These are phyloP conservation scores for Coccomyxa subellipsoidea DNA, from an alignment of 163 green algal genomes.

Conservation along the genomic window DNA sequence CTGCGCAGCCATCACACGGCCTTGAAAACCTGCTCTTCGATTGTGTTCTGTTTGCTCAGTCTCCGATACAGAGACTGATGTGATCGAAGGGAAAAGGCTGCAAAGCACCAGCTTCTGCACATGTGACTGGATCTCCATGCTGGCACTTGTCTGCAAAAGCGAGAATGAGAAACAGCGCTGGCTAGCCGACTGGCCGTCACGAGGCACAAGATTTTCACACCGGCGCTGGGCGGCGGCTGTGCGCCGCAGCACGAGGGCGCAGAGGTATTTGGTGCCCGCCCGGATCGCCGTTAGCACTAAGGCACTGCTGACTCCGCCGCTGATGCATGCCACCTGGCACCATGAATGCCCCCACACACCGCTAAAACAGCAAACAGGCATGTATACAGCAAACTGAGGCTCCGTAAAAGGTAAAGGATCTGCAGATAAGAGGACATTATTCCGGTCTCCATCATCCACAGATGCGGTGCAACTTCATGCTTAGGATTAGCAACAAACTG, in stretches of 20 bases:
- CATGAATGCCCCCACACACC: not conserved
- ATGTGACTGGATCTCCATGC: too few relatives aligned
- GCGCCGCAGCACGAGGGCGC: conserved; percentile 32
- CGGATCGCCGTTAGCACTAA: conserved; percentile 52
- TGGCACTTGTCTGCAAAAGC: not conserved
- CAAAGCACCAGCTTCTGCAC: not conserved
- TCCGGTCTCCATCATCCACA: too few relatives aligned
- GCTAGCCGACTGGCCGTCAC: conserved; percentile 4
- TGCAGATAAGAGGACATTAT: too few relatives aligned
- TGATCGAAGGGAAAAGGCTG: not conserved
- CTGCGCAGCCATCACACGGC: conserved; percentile 8
- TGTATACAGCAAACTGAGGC: too few relatives aligned
- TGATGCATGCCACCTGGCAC: not conserved
- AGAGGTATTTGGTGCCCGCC: conserved; percentile 42
- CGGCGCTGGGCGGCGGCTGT: conserved; percentile 11
- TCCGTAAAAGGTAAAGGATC: too few relatives aligned
- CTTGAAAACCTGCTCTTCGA: not conserved
- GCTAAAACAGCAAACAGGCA: too few relatives aligned
- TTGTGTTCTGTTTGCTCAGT: not conserved
- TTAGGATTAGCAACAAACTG: too few relatives aligned
- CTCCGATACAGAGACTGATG: not conserved
- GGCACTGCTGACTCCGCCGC: conserved; percentile 16
- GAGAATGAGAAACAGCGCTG: not conserved
- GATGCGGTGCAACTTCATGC: too few relatives aligned
- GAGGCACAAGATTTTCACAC: not conserved